Evolutionary conservation across 805 yeast species (phyloP).

Genomic region (Yueomyces sinensis): DNA sequence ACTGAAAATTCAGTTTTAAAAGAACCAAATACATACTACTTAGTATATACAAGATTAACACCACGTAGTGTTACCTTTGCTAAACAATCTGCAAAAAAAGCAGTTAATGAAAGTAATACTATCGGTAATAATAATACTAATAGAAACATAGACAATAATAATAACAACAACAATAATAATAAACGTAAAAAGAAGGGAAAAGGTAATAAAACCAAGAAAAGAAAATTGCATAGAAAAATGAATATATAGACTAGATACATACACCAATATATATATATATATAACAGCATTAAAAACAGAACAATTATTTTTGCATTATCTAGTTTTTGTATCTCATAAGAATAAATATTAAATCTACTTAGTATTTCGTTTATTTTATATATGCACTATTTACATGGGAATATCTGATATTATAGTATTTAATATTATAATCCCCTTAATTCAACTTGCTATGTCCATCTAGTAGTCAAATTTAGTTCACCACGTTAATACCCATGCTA

Average conservation of each 20-base stretch:
- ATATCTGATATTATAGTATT: no score
- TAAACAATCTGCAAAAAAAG: slow-evolving; percentile 2
- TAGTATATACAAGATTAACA: slow-evolving; percentile 69
- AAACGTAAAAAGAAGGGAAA: slow-evolving; percentile 7
- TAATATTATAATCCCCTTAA: no score
- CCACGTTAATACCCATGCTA: slow-evolving; percentile 75
- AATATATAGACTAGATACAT: no score
- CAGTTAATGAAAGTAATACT: slow-evolving; percentile 2
- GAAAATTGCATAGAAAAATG: slow-evolving; percentile 13
- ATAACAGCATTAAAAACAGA: no score
- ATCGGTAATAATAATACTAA: neutral
- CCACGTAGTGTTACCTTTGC: slow-evolving; percentile 30
- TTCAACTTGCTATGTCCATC: no score
- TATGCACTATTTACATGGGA: no score
- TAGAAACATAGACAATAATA: slow-evolving; percentile 1
- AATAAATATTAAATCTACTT: no score
- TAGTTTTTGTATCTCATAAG: no score
- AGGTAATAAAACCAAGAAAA: slow-evolving; percentile 20
- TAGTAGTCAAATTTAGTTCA: slow-evolving; percentile 32
- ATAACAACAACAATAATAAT: slow-evolving; percentile 2
- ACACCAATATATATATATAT: no score
- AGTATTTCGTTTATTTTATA: no score
- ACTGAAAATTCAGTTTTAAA: slow-evolving; percentile 60
- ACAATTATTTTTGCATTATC: no score
- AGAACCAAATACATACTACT: slow-evolving; percentile 83